Evolutionary conservation across 257 asterid species (phyloP).

Genomic region (Solanum chiquidenum): DNA sequence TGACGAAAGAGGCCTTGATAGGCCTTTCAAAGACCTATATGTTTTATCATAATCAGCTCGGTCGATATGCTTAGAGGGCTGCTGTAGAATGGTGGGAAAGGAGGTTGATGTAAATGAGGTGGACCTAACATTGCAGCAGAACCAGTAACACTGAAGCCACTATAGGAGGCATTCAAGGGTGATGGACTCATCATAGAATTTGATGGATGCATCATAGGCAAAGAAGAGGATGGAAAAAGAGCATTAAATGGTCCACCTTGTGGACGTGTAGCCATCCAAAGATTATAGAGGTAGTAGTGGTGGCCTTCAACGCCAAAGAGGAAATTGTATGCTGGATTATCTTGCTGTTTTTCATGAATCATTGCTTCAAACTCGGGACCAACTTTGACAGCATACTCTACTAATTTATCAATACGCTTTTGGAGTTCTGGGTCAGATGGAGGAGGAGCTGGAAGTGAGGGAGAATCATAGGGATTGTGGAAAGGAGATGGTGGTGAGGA

Average conservation of each 20-base stretch:
- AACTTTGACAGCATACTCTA: constrained; percentile 75
- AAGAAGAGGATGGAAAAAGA: constrained; percentile 48
- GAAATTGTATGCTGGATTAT: constrained; percentile 75
- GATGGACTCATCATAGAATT: constrained; percentile 65
- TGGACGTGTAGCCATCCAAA: constrained; percentile 59
- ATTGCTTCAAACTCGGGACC: constrained; percentile 95
- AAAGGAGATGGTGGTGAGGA: constrained; percentile 62
- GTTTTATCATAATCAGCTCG: constrained; percentile 66
- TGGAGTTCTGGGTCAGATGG: constrained; percentile 85
- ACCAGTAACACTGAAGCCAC: constrained; percentile 14
- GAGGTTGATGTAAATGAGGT: constrained; percentile 59
- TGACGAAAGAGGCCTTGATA: constrained; percentile 74
- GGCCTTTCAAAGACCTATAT: constrained; percentile 47
- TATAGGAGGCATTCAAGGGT: constrained; percentile 32
- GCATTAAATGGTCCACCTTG: constrained; percentile 47
- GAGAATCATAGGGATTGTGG: constrained; percentile 58
- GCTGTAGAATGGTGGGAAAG: constrained; percentile 60
- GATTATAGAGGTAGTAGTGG: constrained; percentile 70
- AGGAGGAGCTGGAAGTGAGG: constrained; percentile 74
- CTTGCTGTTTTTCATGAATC: constrained; percentile 85
- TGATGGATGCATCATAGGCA: constrained; percentile 69
- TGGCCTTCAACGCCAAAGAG: constrained; percentile 93
- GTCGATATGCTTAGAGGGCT: constrained; percentile 46
- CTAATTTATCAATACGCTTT: constrained; percentile 81
- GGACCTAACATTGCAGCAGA: constrained; percentile 26